Evolutionary conservation across 192 early-diverging fungal species (phyloP).

Genomic region (Coemansia sp.): DNA sequence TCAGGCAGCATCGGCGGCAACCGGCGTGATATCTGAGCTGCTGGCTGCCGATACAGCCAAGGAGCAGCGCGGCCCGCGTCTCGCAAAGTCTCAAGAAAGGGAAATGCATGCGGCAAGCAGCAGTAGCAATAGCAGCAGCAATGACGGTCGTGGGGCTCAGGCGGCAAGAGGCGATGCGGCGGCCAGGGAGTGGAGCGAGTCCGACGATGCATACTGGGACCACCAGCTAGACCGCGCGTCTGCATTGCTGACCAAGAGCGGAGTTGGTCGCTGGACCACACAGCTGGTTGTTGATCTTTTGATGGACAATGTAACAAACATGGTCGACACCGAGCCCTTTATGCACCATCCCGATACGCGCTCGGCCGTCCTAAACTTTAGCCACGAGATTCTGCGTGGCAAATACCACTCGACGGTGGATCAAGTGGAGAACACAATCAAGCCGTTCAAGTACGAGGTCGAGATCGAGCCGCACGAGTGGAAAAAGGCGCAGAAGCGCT

Average conservation of each 20-base stretch:
- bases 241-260: conserved; percentile 88
- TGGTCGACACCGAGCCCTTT: conserved; percentile 81
- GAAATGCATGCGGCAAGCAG: neutral
- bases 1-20: conserved; percentile 25
- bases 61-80: conserved; percentile 43
- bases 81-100: conserved; percentile 12
- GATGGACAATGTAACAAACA: conserved; percentile 74
- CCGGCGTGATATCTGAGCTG: conserved; percentile 37
- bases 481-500: conserved; percentile 82
- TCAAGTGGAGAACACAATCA: conserved; percentile 98
- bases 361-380: conserved; percentile 75
- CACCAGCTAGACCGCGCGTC: conserved; percentile 79
- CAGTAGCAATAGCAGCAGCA: conserved; percentile 5
- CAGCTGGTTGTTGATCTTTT: conserved; percentile 90
- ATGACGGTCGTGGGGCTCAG: neutral
- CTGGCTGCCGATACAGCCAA: conserved; percentile 40
- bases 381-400: conserved; percentile 76
- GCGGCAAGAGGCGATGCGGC: neutral
- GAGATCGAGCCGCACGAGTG: conserved; percentile 91
- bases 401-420: conserved; percentile 90
- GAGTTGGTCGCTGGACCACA: conserved; percentile 86
- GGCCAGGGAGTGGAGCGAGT: conserved; percentile 39
- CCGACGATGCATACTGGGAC: conserved; percentile 68
- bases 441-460: conserved; percentile 98
- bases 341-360: conserved; percentile 80